A percentile compares a stretch with the other conserved stretches of the same genome.
These are phyloP conservation scores for Dalbergia cochinchinensis DNA, from an alignment of 306 rosid genomes.

Conservation along the genomic window DNA sequence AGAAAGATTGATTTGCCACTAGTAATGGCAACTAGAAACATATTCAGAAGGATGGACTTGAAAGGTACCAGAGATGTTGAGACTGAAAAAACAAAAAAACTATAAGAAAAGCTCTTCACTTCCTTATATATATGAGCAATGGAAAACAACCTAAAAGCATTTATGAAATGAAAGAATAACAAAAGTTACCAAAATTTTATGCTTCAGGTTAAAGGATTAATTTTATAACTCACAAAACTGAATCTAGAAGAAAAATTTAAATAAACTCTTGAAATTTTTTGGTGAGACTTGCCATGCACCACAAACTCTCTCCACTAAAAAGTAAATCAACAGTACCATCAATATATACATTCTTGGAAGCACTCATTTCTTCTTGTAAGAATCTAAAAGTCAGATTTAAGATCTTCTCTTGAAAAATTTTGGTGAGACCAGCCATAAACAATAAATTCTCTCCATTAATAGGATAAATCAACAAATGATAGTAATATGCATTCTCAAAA, in stretches of 20 bases:
- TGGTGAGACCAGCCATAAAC: neutral
- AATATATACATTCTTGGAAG: conserved; percentile 2
- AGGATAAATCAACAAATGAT: neutral
- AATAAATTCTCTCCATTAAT: conserved; percentile 13
- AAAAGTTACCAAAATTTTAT: conserved; percentile 1
- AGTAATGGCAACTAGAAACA: conserved; percentile 8
- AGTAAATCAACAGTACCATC: neutral
- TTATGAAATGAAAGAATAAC: conserved; percentile 10
- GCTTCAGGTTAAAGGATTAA: conserved; percentile 26
- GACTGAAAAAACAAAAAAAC: conserved; percentile 25
- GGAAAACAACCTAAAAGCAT: conserved; percentile 12
- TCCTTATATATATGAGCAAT: conserved; percentile 1
- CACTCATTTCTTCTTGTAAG: neutral
- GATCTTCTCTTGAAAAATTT: too few relatives aligned
- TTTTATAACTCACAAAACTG: neutral
- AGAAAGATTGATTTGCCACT: conserved; percentile 19
- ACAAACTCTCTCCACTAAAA: neutral
- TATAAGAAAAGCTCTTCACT: conserved; percentile 33
- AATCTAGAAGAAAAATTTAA: conserved; percentile 18
- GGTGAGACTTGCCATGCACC: neutral
- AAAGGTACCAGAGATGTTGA: conserved; percentile 12
- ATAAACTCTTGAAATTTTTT: neutral
- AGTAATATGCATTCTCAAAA: conserved; percentile 10
- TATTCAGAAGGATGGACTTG: neutral
- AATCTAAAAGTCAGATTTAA: too few relatives aligned